Base-by-base conservation (phyloP, 1,139 yeast species). In the Lodderomyces beijingensis region DNA sequence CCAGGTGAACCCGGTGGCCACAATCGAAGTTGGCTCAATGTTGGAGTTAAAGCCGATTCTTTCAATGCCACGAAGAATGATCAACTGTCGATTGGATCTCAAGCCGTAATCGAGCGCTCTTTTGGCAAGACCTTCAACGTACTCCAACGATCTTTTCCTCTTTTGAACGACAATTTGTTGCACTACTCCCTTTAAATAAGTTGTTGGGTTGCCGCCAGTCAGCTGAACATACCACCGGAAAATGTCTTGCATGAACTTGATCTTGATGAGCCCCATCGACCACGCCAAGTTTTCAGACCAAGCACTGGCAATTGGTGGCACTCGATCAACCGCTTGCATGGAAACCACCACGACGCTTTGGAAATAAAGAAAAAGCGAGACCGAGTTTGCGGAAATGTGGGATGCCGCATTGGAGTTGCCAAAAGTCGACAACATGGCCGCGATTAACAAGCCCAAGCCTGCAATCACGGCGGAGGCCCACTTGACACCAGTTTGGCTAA, bases 391-490 rank as follows among this genome's bases (percentile, higher is more conserved):
- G 16, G 88, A 70, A 41, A 83, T 74, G 50, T 81, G 84, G 10
- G 87, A 75, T 5, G 91, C 89, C 6, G 91, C 86, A 39, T 78
- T 77, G 5, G 89, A 80, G 57, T 80, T 82, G 30, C 91, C 91
- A 51, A 79, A 80, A 2, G 85, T 70, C 3, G 88, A 78, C 42
- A 82, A 63, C 17, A 77, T 40, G 3, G 88, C 87, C 8, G 87
- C 82, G 18, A 77, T 65, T 32, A 83, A 57, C 36, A 83, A 59
- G n/a, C 93, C 91, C 27, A 80, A 54, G 38, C 91, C 93, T 1
- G 91, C 89, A 45, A 82, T 62, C 12, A 79, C 78, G 0, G 93
- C 93, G 19, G 91, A 80, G 11, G 84, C 88, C 93, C 93, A 83
- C 57, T 81, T 79, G 30, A 79, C 87, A 41, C 88, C 89, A 3